Evolutionary conservation across 1,284 basidiomycete species (phyloP).

Genomic region (Austroboletus niveus): DNA sequence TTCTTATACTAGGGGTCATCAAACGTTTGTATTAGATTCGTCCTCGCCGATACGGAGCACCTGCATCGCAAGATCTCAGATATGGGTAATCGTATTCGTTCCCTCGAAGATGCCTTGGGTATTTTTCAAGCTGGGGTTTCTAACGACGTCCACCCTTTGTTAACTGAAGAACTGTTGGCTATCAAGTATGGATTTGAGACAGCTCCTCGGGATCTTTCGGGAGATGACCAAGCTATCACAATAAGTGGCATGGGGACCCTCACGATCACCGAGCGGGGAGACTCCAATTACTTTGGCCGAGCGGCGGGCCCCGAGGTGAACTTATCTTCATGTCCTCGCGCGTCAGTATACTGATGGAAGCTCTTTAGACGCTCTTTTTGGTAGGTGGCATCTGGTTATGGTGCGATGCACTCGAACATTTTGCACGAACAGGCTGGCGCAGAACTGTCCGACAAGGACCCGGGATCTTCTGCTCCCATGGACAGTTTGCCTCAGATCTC

Average conservation of each 20-base stretch:
- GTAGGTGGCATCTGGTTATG: slow-evolving; percentile 24
- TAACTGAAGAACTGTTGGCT: slow-evolving; percentile 58
- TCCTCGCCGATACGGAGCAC: slow-evolving; percentile 69
- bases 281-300: slow-evolving; percentile 68
- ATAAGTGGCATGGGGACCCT: slow-evolving; percentile 56
- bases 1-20: neutral
- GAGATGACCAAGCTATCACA: slow-evolving; percentile 31
- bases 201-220: slow-evolving; percentile 22
- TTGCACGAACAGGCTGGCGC: slow-evolving; percentile 45
- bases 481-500: slow-evolving; percentile 36
- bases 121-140: slow-evolving; percentile 61
- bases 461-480: slow-evolving; percentile 27
- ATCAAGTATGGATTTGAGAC: slow-evolving; percentile 58
- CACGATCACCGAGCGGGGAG: slow-evolving; percentile 58
- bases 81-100: slow-evolving; percentile 71
- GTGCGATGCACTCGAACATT: slow-evolving; percentile 4
- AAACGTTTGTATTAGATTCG: slow-evolving; percentile 43
- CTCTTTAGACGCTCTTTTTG: slow-evolving; percentile 26
- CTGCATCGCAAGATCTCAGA: slow-evolving; percentile 66
- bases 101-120: slow-evolving; percentile 66
- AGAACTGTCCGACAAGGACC: slow-evolving; percentile 37
- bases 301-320: slow-evolving; percentile 55
- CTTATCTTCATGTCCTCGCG: neutral
- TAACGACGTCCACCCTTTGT: slow-evolving; percentile 60
- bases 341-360: slow-evolving; percentile 7